A percentile compares a stretch with the other conserved stretches of the same genome.
Conservation (phyloP, 768 basidiomycete genomes). For the Hypsizygus marmoreus region DNA sequence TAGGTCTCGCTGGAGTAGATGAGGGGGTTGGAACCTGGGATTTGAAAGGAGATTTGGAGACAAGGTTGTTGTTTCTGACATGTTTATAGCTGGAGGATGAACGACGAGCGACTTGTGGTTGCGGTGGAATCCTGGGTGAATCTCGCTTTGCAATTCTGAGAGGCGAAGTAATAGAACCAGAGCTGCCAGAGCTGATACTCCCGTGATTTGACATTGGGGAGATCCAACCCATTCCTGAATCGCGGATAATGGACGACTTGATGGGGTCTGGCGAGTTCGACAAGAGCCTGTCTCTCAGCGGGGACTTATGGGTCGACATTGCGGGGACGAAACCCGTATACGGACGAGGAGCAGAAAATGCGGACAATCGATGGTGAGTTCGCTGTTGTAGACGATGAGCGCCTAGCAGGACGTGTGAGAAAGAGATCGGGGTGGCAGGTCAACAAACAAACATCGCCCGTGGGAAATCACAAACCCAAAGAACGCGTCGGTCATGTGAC, state of each 20-base stretch:
- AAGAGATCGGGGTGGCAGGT: constrained; percentile 23
- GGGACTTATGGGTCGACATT: constrained; percentile 44
- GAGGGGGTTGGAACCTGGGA: constrained; percentile 58
- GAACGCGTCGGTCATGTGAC: constrained; percentile 44
- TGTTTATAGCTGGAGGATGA: constrained; percentile 80
- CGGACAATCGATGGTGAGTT: constrained; percentile 1
- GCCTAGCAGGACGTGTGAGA: constrained; percentile 12
- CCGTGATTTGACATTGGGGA: constrained; percentile 40
- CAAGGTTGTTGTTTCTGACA: constrained; percentile 74
- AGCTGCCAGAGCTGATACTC: constrained; percentile 31
- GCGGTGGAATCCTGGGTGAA: constrained; percentile 40
- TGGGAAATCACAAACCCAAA: constrained; percentile 33
- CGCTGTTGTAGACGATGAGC: constrained; percentile 18
- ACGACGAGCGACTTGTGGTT: constrained; percentile 63
- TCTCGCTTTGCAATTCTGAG: constrained; percentile 78
- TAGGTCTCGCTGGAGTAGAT: constrained; percentile 34
- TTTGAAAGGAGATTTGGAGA: constrained; percentile 87
- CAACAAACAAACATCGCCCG: constrained; percentile 41
- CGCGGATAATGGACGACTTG: constrained; percentile 62
- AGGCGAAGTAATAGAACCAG: constrained; percentile 55
- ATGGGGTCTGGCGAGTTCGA: constrained; percentile 66
- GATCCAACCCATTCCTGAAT: constrained; percentile 67
- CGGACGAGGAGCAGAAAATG: constrained; percentile 7
- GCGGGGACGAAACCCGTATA: constrained; percentile 2
- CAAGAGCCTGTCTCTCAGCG: constrained; percentile 58